Conservation (phyloP, 2,329 filamentous ascomycete genomes). For the Aspergillus ruber region DNA sequence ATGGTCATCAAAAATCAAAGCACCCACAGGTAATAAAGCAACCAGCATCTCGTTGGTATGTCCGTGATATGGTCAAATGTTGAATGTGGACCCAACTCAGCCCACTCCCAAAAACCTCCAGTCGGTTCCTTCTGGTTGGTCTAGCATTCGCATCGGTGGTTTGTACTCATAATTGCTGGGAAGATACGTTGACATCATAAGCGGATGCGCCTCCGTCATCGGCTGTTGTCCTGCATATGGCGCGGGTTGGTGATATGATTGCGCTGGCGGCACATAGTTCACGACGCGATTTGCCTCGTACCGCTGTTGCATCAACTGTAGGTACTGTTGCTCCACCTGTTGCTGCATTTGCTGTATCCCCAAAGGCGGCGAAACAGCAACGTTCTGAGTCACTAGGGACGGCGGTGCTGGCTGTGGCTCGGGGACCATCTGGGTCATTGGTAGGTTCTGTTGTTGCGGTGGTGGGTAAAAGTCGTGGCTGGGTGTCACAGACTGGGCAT, state of each 20-base stretch:
- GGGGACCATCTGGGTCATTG: slow-evolving; percentile 26
- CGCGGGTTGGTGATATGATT: slow-evolving; percentile 17
- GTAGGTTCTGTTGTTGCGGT: slow-evolving; percentile 16
- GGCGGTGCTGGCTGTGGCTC: slow-evolving; percentile 24
- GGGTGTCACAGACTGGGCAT: slow-evolving; percentile 26
- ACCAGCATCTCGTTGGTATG: too few relatives aligned
- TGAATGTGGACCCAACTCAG: slow-evolving; percentile 10
- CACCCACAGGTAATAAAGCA: too few relatives aligned
- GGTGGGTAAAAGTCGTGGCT: slow-evolving; percentile 33
- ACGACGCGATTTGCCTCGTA: slow-evolving; percentile 22
- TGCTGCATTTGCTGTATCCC: slow-evolving; percentile 26
- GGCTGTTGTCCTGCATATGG: slow-evolving; percentile 20
- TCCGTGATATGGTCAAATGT: too few relatives aligned
- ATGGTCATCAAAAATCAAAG: not conserved
- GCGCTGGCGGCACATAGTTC: slow-evolving; percentile 25
- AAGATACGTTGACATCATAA: slow-evolving; percentile 27
- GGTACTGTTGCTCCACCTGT: slow-evolving; percentile 24
- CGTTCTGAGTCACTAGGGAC: slow-evolving; percentile 24
- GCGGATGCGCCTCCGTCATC: slow-evolving; percentile 22
- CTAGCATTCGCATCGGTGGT: slow-evolving; percentile 25
- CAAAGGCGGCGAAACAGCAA: slow-evolving; percentile 24
- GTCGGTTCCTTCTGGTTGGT: slow-evolving; percentile 35
- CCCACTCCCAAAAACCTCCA: slow-evolving; percentile 35
- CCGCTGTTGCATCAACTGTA: slow-evolving; percentile 27
- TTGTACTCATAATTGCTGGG: slow-evolving; percentile 27